Evolutionary conservation across 1,139 yeast species (phyloP).

Genomic region (Candida sp.): DNA sequence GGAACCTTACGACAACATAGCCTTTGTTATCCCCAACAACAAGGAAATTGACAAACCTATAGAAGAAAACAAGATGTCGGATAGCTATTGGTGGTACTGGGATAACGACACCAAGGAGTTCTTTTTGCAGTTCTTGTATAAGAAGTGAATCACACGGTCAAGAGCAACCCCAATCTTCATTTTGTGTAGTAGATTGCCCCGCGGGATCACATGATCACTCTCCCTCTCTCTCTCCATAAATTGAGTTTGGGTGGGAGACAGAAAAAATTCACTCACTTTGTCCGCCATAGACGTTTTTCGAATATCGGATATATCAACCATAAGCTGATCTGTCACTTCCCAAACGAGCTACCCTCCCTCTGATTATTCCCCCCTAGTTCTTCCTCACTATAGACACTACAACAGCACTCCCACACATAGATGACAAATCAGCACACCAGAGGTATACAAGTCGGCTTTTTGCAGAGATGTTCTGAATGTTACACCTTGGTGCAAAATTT

Average conservation of each 20-base stretch:
- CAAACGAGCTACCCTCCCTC: background rate
- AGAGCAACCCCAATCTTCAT: no score
- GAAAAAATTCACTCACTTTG: background rate
- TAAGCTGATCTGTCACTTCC: background rate
- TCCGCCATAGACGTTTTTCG: background rate
- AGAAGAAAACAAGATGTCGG: conserved; percentile 33
- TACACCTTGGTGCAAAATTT: conserved; percentile 35
- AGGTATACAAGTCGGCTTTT: conserved; percentile 17
- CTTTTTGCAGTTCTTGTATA: conserved; percentile 68
- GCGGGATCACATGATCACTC: background rate
- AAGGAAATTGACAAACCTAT: conserved; percentile 53
- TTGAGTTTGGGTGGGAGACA: background rate
- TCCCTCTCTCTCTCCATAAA: background rate
- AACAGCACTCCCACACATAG: background rate
- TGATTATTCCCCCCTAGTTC: background rate
- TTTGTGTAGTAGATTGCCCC: background rate
- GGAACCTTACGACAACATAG: conserved; percentile 84
- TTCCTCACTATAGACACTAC: background rate
- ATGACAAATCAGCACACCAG: conserved; percentile 11
- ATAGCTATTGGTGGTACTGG: conserved; percentile 70
- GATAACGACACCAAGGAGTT: conserved; percentile 71
- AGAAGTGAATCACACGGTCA: conserved; percentile 13
- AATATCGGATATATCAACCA: background rate
- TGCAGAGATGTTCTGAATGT: conserved; percentile 35
- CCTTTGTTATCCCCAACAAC: conserved; percentile 67